Evolutionary conservation across 139 green algal genomes (phyloP), one percentile per base, ranked within the genome.

Genomic region (Chlamydomonas incerta): DNA sequence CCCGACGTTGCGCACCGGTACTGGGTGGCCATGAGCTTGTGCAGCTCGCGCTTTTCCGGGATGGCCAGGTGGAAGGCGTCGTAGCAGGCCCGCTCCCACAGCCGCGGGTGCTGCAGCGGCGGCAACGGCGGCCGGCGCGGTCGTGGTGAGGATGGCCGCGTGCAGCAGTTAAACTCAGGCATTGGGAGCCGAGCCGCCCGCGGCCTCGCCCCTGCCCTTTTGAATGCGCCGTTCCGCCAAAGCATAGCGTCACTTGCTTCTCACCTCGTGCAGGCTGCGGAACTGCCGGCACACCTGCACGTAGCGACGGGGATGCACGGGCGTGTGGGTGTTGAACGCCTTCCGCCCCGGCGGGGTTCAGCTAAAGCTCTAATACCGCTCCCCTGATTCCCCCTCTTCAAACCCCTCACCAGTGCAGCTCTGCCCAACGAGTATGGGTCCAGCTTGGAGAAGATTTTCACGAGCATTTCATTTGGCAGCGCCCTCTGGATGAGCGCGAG

Each of bases 391-490:
- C n/a, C n/a, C n/a, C 5, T 35, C 69, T 29, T 46, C 41, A 50
- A 50, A 50, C 4, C 5, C 41, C 41, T 4, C 41, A 81, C 94
- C 79, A 92, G 93, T 20, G 90, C 88, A 13, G 83, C 90, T 5
- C 41, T 75, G 1, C 89, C 96, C 31, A 98, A 83, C 0, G 67
- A 74, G 13, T 93, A 91, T 9, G 93, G 80, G 23, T 87, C 85
- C 47, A 98, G 87, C 34, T 85, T 77, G 35, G 28, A 26, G 1
- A 98, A 88, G 15, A 97, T 83, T 0, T 88, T 71, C 0, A 91
- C 57, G 87, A 96, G 87, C 58, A 98, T 58, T 73, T 98, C 96
- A 20, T 97, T 85, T 0, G 93, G 93, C 47, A 98, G 79, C 31
- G 93, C 26, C 69, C 85, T 80, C 89, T 97, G 94, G 46, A 98